Evolutionary conservation across 371 early-diverging fungal species (phyloP).

Genomic region (Mucor saturninus): DNA sequence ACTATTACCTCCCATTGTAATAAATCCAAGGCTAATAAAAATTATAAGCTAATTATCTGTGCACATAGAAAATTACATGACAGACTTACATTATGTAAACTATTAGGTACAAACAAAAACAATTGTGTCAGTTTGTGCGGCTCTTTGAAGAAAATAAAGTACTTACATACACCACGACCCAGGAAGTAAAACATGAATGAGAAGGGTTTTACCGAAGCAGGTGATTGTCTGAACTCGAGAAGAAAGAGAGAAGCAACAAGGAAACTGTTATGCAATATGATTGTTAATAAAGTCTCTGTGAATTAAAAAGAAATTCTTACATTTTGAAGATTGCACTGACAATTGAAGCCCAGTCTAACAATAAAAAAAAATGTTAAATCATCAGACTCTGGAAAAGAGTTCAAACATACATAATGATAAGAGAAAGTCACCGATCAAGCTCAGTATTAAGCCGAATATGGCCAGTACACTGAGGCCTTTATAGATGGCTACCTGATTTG

Average conservation of each 20-base stretch:
- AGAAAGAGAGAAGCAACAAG: constrained; percentile 11
- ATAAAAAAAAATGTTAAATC: background rate
- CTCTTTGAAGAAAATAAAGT: background rate
- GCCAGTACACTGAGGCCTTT: constrained; percentile 13
- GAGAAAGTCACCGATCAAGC: constrained; percentile 24
- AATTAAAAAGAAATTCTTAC: constrained; percentile 1
- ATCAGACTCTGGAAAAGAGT: background rate
- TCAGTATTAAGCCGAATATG: constrained; percentile 17
- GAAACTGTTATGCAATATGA: background rate
- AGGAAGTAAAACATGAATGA: constrained; percentile 34
- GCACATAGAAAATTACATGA: background rate
- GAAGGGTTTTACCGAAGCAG: constrained; percentile 20
- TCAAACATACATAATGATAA: constrained; percentile 9
- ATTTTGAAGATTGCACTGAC: constrained; percentile 23
- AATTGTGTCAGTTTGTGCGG: background rate
- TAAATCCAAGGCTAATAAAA: constrained; percentile 19
- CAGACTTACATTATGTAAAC: constrained; percentile 30
- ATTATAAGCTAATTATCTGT: background rate
- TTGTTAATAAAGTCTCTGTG: background rate
- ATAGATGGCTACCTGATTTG: background rate
- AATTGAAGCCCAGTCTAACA: constrained; percentile 14
- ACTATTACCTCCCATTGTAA: constrained; percentile 13
- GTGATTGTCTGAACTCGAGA: constrained; percentile 22
- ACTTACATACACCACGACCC: constrained; percentile 33
- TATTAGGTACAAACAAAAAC: constrained; percentile 1